Base-by-base conservation (phyloP, 257 asterid genomes). In the Plantago major region DNA sequence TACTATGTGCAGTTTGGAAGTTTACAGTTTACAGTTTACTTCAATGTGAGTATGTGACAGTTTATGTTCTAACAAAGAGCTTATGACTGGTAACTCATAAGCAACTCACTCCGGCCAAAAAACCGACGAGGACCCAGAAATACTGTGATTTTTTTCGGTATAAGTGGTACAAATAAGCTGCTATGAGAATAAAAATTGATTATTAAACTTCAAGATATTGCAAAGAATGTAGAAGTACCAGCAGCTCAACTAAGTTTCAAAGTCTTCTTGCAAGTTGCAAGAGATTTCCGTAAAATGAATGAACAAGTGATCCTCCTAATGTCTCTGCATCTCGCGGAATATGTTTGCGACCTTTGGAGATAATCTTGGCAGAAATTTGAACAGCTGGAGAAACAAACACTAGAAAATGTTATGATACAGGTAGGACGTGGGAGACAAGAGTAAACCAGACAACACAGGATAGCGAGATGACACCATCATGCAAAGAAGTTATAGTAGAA, bases 261-360 rank as follows among this genome's bases (percentile, higher is more conserved):
- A 42, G 33, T 46, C 38, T 48, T 58, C 47, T 46, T 45, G 38
- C 49, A 45, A 11, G 49, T 16, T 52, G 67, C 28, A 57, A 60
- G 28, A 55, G 62, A 60, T 49, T 49, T 46, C 67, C 62, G n/a
- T 9, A 40, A 16, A 42, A 52, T n/a, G 67, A 47, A 60, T 26
- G 14, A 38, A 26, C 1, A 56, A 12, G 11, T 9, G 7, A 13
- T 55, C 48, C 61, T 70, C 66, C 81, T 86, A 88, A 74, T 86
- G 97, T 74, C 98, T 87, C 81, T 65, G 76, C 95, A 86, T 84
- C 74, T 88, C 95, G 58, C 69, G 84, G 84, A 91, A 82, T 80
- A 86, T 86, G 67, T 66, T 88, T 38, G 95, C 55, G 74, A 88
- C 95, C 78, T 49, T 74, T 6, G 93, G 90, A 13, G 98, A 88